These are phyloP conservation scores for Warburgia ugandensis DNA, from an alignment of 164 flowering plant species.

Conservation along the genomic window DNA sequence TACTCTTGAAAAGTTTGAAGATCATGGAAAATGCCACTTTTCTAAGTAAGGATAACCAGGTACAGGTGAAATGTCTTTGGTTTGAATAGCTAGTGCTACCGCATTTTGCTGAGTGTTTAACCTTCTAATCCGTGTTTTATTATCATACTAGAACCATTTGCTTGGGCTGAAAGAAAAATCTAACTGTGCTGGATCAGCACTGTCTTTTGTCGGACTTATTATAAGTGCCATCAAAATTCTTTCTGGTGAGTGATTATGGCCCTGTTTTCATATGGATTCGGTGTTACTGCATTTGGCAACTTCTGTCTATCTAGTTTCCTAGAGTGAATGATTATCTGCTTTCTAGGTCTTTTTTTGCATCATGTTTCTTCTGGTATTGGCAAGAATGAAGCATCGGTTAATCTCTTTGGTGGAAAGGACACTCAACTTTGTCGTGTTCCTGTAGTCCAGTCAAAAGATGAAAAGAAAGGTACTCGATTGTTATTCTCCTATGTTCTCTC, in stretches of 20 bases:
- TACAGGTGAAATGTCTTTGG: conserved; percentile 15
- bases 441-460: conserved; percentile 17
- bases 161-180: conserved; percentile 53
- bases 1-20: conserved; percentile 79
- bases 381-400: conserved; percentile 15
- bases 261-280: background rate
- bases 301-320: conserved; percentile 1
- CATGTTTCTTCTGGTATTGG: conserved; percentile 26
- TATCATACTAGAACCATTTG: conserved; percentile 52
- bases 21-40: conserved; percentile 97
- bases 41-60: conserved; percentile 92
- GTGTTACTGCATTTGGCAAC: background rate
- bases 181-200: conserved; percentile 22
- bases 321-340: conserved; percentile 13
- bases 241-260: conserved; percentile 47
- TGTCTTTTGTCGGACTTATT: conserved; percentile 54
- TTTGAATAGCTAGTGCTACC: too few species aligned
- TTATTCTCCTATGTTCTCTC: background rate
- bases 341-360: conserved; percentile 46
- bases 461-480: conserved; percentile 28
- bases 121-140: conserved; percentile 1
- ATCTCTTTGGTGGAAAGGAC: conserved; percentile 13
- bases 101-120: too few species aligned
- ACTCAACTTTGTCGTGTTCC: conserved; percentile 16
- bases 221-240: conserved; percentile 65